Evolutionary conservation across 2,329 filamentous ascomycete species (phyloP), one percentile per base, ranked within the genome.

Genomic region (Endoconidiophora polonica): DNA sequence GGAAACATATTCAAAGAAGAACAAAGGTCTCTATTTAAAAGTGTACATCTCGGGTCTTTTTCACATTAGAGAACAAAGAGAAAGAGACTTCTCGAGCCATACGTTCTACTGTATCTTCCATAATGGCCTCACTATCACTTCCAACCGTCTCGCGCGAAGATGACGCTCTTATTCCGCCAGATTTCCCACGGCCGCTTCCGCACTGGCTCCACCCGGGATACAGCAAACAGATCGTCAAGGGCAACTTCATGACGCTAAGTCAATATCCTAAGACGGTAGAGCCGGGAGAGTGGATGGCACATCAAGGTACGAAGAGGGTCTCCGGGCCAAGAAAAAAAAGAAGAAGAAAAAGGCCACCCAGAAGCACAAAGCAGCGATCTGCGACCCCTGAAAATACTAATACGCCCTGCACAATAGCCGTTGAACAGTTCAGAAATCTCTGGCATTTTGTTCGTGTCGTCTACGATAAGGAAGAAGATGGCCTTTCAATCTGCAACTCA

Each of bases 201-300:
- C 65, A 80, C 56, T 83, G 81, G 73, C 72, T 83, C 57, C 77
- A 79, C 57, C 71, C 79, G 45, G 68, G 73, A 54, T 78, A 81
- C 59, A 77, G 81, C 52, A 81, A 78, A 58, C 76, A 88, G 59
- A 87, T 88, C 55, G 85, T 91, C 58, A 90, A 86, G 67, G 86
- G 86, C 54, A 93, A 91, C 66, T 91, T 93, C 63, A 84, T 90
- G 78, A 91, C 86, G 4, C 67, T 93, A 51, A 87, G 85, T 58
- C 83, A 83, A 52, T 80, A 85, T 62, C 86, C 86, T 10, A 83
- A 85, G 65, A 83, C 86, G 54, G 81, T 91, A 44, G 86, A 91
- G 59, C 75, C 82, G 58, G 86, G 83, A 55, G 86, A 93, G 65
- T 93, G 86, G 86, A 72, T 91, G 57, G 84, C 86, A 54, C 83